phyloP scores from a whole-genome alignment of 139 green algal genomes.

The Gonium pectorale region DNA sequence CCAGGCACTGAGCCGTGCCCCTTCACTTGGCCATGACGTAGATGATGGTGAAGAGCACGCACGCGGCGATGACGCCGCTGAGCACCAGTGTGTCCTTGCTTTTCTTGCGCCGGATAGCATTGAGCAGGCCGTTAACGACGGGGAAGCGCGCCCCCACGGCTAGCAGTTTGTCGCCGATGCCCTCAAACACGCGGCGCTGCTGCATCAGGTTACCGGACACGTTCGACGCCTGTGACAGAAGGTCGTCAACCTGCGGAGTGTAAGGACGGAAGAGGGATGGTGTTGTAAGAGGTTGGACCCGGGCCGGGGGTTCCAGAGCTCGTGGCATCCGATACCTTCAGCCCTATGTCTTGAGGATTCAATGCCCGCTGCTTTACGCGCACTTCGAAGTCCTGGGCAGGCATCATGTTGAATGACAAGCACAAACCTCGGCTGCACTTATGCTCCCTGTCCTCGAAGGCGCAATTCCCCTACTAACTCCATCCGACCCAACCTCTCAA shows the following conservation, averaged over 20 bases:
- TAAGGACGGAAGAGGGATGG: too few relatives aligned
- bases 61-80: constrained; percentile 81
- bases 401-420: too few relatives aligned
- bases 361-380: too few relatives aligned
- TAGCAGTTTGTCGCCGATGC: constrained; percentile 48
- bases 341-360: too few relatives aligned
- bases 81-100: constrained; percentile 94
- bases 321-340: too few relatives aligned
- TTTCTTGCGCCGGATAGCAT: constrained; percentile 87
- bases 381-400: too few relatives aligned
- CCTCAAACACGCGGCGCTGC: constrained; percentile 70
- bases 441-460: too few relatives aligned
- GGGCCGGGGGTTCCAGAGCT: too few relatives aligned
- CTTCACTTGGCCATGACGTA: constrained; percentile 74
- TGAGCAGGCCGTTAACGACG: constrained; percentile 87
- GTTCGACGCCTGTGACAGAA: constrained; percentile 79
- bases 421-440: too few relatives aligned
- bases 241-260: constrained; percentile 81
- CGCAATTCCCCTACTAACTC: too few relatives aligned
- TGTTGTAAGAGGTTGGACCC: too few relatives aligned
- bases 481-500: too few relatives aligned
- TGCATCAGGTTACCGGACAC: constrained; percentile 74
- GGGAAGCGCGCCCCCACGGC: constrained; percentile 82
- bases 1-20: background rate
- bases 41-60: constrained; percentile 87